phyloP scores from a whole-genome alignment of 768 basidiomycete genomes.

The Leucogyrophana mollusca region DNA sequence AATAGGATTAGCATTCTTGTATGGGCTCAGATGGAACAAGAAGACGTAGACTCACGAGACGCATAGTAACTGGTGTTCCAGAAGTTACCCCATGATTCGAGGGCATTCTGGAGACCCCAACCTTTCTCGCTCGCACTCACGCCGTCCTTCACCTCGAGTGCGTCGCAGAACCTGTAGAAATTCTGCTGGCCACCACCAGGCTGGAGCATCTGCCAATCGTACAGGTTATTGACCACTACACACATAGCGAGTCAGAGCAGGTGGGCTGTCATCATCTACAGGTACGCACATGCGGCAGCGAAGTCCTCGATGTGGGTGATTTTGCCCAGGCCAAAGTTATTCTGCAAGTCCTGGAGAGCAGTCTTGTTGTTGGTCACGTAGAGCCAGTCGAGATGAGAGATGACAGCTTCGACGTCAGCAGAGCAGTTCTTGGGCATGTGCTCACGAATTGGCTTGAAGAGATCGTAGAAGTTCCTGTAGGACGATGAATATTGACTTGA shows the following conservation, averaged over 20 bases:
- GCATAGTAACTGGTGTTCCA: slow-evolving; percentile 41
- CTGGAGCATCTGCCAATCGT: slow-evolving; percentile 65
- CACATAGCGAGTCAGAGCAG: not conserved
- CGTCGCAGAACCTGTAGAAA: slow-evolving; percentile 67
- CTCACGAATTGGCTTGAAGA: slow-evolving; percentile 64
- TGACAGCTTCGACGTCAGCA: slow-evolving; percentile 58
- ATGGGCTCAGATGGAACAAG: not conserved
- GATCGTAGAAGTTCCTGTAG: slow-evolving; percentile 59
- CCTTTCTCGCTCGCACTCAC: slow-evolving; percentile 46
- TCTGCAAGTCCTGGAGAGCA: slow-evolving; percentile 51
- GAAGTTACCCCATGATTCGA: slow-evolving; percentile 55
- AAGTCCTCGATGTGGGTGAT: slow-evolving; percentile 61
- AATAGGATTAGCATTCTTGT: not conserved
- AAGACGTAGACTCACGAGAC: slow-evolving; percentile 13
- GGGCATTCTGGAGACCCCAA: slow-evolving; percentile 56
- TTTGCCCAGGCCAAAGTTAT: slow-evolving; percentile 50
- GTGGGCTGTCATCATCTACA: not conserved
- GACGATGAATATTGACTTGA: slow-evolving; percentile 1
- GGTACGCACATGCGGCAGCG: slow-evolving; percentile 46
- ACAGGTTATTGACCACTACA: slow-evolving; percentile 53
- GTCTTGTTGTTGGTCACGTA: slow-evolving; percentile 40
- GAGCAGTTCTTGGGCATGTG: slow-evolving; percentile 68
- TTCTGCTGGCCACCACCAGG: slow-evolving; percentile 38
- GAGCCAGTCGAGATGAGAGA: slow-evolving; percentile 53
- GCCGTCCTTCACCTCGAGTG: slow-evolving; percentile 62